These are phyloP conservation scores for Fistulinella cinereoalba DNA, from an alignment of 1,284 basidiomycete species.

Conservation along the genomic window DNA sequence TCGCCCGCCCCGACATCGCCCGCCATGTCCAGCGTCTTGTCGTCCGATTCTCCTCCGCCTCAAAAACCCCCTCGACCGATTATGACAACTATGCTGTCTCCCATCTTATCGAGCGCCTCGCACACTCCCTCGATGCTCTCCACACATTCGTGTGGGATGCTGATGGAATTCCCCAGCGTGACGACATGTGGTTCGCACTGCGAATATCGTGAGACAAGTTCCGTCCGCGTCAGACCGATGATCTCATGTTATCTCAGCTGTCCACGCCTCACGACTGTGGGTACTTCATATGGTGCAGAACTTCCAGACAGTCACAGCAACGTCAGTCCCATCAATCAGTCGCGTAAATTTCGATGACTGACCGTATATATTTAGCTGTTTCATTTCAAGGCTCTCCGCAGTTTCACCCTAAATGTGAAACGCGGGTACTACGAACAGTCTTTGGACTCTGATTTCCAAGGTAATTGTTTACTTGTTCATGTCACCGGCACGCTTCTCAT, in stretches of 20 bases:
- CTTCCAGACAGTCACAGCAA: slow-evolving; percentile 55
- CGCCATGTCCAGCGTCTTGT: slow-evolving; percentile 60
- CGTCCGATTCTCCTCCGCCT: slow-evolving; percentile 34
- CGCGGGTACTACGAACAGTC: slow-evolving; percentile 59
- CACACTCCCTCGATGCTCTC: slow-evolving; percentile 56
- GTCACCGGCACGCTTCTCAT: slow-evolving; percentile 2
- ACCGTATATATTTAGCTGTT: slow-evolving; percentile 47
- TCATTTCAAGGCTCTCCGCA: slow-evolving; percentile 56
- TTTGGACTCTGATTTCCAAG: slow-evolving; percentile 51
- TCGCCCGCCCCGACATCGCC: slow-evolving; percentile 49
- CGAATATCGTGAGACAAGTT: slow-evolving; percentile 51
- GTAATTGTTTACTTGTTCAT: slow-evolving; percentile 35
- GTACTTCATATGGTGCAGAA: slow-evolving; percentile 58
- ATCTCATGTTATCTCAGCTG: slow-evolving; percentile 43
- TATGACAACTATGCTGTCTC: slow-evolving; percentile 40
- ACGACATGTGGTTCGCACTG: slow-evolving; percentile 73
- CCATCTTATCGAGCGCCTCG: slow-evolving; percentile 45
- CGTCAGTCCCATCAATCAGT: slow-evolving; percentile 40
- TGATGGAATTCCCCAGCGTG: slow-evolving; percentile 59
- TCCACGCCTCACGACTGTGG: slow-evolving; percentile 55
- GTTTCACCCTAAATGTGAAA: slow-evolving; percentile 59
- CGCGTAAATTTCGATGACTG: slow-evolving; percentile 2
- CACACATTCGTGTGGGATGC: slow-evolving; percentile 65
- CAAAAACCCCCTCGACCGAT: slow-evolving; percentile 2
- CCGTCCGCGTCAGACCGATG: not conserved